phyloP scores from a whole-genome alignment of 495 filamentous ascomycete genomes.

The Tuber umbilicatum region DNA sequence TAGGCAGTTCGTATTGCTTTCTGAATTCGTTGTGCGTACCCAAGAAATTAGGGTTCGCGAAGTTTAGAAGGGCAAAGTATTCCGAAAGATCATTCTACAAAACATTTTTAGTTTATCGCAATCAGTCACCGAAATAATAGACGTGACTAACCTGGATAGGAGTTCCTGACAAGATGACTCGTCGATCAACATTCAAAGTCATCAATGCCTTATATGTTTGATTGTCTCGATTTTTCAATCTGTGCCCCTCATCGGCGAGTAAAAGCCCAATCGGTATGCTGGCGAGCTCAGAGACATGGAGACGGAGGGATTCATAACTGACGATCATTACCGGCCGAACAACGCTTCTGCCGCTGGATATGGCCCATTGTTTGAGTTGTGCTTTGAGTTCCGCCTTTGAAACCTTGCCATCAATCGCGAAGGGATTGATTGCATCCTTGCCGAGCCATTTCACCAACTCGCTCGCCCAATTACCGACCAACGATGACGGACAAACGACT shows the following conservation, averaged over 20 bases:
- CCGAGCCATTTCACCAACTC: slow-evolving; percentile 94
- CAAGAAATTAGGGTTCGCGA: slow-evolving; percentile 89
- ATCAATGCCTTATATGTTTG: slow-evolving; percentile 89
- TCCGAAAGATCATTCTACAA: slow-evolving; percentile 78
- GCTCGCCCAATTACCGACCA: slow-evolving; percentile 97
- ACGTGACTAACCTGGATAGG: slow-evolving; percentile 61
- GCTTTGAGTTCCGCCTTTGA: slow-evolving; percentile 83
- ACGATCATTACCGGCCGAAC: slow-evolving; percentile 97
- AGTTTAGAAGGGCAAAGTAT: slow-evolving; percentile 93
- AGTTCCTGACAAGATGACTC: slow-evolving; percentile 94
- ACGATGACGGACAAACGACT: slow-evolving; percentile 94
- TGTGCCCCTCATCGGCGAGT: slow-evolving; percentile 96
- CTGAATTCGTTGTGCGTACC: slow-evolving; percentile 87
- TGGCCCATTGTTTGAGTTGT: slow-evolving; percentile 91
- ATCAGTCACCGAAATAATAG: background rate
- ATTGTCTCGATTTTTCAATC: slow-evolving; percentile 95
- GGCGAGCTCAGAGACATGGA: slow-evolving; percentile 82
- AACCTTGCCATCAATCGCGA: slow-evolving; percentile 94
- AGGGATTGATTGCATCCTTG: slow-evolving; percentile 80
- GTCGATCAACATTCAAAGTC: slow-evolving; percentile 76
- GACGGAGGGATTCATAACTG: slow-evolving; percentile 89
- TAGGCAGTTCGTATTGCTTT: slow-evolving; percentile 89
- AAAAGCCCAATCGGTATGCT: slow-evolving; percentile 84
- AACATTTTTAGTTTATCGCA: background rate
- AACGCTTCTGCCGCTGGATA: slow-evolving; percentile 80